Evolutionary conservation across 306 rosid genomes (phyloP).

Genomic region (Trifolium dubium): DNA sequence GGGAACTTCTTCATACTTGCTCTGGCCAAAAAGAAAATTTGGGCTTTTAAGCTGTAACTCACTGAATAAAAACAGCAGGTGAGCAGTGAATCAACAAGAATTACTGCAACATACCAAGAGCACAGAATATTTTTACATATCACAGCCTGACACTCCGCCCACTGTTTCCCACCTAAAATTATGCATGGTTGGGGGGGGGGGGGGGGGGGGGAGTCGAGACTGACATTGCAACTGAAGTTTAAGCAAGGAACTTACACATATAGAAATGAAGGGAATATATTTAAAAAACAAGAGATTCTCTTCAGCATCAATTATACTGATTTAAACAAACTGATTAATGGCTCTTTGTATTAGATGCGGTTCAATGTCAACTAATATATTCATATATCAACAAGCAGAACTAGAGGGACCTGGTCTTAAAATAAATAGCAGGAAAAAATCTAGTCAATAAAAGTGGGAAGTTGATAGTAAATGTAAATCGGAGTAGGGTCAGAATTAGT

Average conservation of each 20-base stretch:
- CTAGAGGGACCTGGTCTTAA: conserved; percentile 20
- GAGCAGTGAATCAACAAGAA: conserved; percentile 36
- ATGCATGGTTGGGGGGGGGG: conserved; percentile 9
- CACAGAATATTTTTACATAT: conserved; percentile 23
- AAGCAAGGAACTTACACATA: neutral
- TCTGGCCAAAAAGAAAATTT: conserved; percentile 91
- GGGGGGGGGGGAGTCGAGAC: neutral
- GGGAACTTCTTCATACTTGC: conserved; percentile 72
- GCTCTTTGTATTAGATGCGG: conserved; percentile 18
- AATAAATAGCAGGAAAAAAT: conserved; percentile 8
- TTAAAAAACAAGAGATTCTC: conserved; percentile 8
- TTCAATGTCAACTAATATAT: neutral
- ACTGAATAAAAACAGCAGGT: conserved; percentile 54
- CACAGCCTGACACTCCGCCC: conserved; percentile 10
- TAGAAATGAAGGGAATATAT: conserved; percentile 21
- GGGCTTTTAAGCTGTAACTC: conserved; percentile 97
- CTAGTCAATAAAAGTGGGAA: conserved; percentile 14
- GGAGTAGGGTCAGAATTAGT: conserved; percentile 3
- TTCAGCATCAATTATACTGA: conserved; percentile 3
- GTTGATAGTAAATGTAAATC: neutral
- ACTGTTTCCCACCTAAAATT: conserved; percentile 29
- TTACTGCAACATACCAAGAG: conserved; percentile 17
- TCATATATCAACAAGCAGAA: conserved; percentile 5
- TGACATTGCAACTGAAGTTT: conserved; percentile 11
- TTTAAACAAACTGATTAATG: conserved; percentile 21